Percentiles rank a stretch among this genome's conserved stretches.
Conservation (phyloP, 139 green algal genomes). For the Trebouxia sp. region DNA sequence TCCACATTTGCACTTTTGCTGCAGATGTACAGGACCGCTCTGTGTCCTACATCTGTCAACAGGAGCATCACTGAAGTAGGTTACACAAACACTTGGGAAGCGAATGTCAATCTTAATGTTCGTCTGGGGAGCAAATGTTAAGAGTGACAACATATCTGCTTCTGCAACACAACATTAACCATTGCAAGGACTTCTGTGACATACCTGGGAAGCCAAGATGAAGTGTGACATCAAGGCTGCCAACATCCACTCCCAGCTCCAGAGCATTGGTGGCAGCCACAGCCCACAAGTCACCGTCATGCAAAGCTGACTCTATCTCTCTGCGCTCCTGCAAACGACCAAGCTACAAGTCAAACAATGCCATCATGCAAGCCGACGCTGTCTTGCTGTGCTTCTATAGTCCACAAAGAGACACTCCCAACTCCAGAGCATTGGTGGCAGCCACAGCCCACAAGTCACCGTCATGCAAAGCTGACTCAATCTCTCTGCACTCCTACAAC, state of each 20-base stretch:
- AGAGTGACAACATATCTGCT: background rate
- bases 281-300: conserved; percentile 58
- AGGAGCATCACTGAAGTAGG: too few relatives aligned
- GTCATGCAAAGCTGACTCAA: conserved; percentile 68
- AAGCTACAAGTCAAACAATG: background rate
- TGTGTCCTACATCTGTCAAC: too few relatives aligned
- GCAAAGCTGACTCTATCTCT: conserved; percentile 68
- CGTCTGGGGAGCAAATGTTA: background rate
- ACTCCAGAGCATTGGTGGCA: conserved; percentile 95
- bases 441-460: conserved; percentile 74
- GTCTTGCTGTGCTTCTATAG: conserved; percentile 42
- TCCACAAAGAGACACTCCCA: conserved; percentile 93
- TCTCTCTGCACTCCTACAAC: conserved; percentile 62
- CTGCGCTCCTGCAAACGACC: conserved; percentile 57
- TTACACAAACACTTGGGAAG: too few relatives aligned
- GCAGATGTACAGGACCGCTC: too few relatives aligned
- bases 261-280: conserved; percentile 95
- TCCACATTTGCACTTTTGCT: too few relatives aligned
- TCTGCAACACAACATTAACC: background rate
- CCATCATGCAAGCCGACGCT: background rate
- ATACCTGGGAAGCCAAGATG: conserved; percentile 82
- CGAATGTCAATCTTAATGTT: too few relatives aligned
- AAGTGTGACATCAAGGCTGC: conserved; percentile 91
- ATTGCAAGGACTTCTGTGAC: too few relatives aligned
- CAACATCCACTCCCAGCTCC: conserved; percentile 97